Conservation (phyloP, 257 asterid genomes). For the Rauvolfia tetraphylla region DNA sequence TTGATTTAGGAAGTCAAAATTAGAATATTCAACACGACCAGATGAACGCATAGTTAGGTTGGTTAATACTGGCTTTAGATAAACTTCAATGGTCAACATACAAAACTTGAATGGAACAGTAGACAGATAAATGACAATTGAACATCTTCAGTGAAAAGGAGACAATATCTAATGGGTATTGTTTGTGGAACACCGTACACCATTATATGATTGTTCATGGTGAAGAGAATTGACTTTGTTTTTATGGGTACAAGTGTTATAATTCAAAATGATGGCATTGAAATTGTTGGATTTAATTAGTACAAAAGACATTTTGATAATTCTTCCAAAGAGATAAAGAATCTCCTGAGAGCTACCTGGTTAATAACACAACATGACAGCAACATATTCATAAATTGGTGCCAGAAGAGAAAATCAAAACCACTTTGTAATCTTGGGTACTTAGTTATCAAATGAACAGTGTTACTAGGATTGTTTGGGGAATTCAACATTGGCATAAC, state of each 20-base stretch:
- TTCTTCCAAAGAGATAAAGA: background rate
- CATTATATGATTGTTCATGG: background rate
- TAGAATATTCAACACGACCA: background rate
- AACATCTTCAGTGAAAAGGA: background rate
- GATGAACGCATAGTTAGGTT: background rate
- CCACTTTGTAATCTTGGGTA: background rate
- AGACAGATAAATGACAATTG: background rate
- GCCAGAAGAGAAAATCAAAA: background rate
- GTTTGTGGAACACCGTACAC: no score
- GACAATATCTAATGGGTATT: background rate
- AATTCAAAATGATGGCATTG: background rate
- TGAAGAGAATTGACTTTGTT: background rate
- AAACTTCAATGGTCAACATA: background rate
- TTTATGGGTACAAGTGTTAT: background rate
- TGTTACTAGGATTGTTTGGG: background rate
- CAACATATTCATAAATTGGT: background rate
- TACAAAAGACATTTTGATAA: background rate
- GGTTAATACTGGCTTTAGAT: background rate
- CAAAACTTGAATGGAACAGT: background rate
- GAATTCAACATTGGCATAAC: background rate
- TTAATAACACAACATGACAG: background rate
- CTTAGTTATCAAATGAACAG: background rate
- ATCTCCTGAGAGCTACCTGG: background rate
- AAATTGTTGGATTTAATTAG: background rate
- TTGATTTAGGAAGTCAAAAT: background rate